Evolutionary conservation across 169 alveolate species (phyloP).

Genomic region (Neospora caninum): DNA sequence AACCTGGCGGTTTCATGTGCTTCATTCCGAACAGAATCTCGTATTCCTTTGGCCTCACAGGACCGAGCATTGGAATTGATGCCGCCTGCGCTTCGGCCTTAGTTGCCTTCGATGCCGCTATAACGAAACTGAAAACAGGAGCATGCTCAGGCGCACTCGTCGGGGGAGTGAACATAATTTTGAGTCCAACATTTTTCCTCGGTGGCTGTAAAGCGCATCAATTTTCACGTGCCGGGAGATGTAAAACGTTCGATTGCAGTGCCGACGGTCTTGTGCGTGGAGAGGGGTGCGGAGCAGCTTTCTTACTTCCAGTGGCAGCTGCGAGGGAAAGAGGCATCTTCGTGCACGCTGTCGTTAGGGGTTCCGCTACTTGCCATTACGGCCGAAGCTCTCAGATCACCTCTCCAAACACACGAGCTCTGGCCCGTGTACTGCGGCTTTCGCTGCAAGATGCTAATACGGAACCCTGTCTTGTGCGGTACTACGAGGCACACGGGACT

Average conservation of each 20-base stretch:
- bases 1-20: slow-evolving; percentile 72
- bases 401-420: slow-evolving; percentile 81
- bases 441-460: slow-evolving; percentile 67
- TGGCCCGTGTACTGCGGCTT: slow-evolving; percentile 59
- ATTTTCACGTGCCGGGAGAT: slow-evolving; percentile 77
- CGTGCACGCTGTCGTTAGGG: slow-evolving; percentile 73
- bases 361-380: slow-evolving; percentile 78
- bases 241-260: slow-evolving; percentile 77
- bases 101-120: slow-evolving; percentile 77
- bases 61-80: slow-evolving; percentile 75
- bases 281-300: slow-evolving; percentile 77
- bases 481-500: slow-evolving; percentile 83
- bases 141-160: slow-evolving; percentile 61
- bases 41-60: slow-evolving; percentile 72
- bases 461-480: slow-evolving; percentile 49
- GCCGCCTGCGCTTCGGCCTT: slow-evolving; percentile 80
- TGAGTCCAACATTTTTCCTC: slow-evolving; percentile 49
- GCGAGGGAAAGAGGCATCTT: slow-evolving; percentile 25
- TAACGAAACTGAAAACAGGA: slow-evolving; percentile 47
- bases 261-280: slow-evolving; percentile 84
- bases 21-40: slow-evolving; percentile 75
- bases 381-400: slow-evolving; percentile 81
- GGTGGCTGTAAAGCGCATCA: slow-evolving; percentile 73
- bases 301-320: slow-evolving; percentile 48
- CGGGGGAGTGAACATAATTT: slow-evolving; percentile 62